Percentiles rank a stretch among this genome's conserved stretches.
Conservation (phyloP, 441 rosid species). For the Eugenia klotzschiana region DNA sequence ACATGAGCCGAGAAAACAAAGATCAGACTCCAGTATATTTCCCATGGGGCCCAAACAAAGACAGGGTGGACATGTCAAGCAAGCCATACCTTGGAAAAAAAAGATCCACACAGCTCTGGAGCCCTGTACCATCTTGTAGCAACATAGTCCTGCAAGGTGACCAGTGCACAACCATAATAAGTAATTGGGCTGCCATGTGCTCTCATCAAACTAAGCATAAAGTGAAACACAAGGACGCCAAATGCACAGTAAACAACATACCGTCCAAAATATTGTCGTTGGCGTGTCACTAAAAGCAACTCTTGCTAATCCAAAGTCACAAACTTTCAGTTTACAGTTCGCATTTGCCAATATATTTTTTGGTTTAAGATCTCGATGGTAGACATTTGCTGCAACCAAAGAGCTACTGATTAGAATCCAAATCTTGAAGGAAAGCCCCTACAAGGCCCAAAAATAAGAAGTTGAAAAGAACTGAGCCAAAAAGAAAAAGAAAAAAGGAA, state of each 20-base stretch:
- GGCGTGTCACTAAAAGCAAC: constrained; percentile 9
- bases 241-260: not conserved
- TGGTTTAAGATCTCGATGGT: constrained; percentile 13
- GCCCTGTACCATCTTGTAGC: constrained; percentile 16
- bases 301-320: constrained; percentile 13
- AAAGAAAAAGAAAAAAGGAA: not conserved
- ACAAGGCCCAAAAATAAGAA: not conserved
- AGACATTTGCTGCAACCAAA: constrained; percentile 6
- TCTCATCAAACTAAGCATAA: not conserved
- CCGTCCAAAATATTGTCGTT: constrained; percentile 8
- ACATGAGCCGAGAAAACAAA: not conserved
- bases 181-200: not conserved
- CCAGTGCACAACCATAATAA: not conserved
- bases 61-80: not conserved
- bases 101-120: constrained; percentile 13
- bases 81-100: constrained; percentile 8
- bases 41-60: not conserved
- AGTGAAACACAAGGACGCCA: not conserved
- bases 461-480: not conserved
- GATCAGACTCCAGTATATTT: not conserved
- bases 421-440: not conserved
- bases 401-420: not conserved
- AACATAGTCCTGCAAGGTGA: constrained; percentile 5
- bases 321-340: constrained; percentile 11
- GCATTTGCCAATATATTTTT: constrained; percentile 14